These are phyloP conservation scores for Colletotrichum musae DNA, from an alignment of 2,329 filamentous ascomycete species.

Conservation along the genomic window DNA sequence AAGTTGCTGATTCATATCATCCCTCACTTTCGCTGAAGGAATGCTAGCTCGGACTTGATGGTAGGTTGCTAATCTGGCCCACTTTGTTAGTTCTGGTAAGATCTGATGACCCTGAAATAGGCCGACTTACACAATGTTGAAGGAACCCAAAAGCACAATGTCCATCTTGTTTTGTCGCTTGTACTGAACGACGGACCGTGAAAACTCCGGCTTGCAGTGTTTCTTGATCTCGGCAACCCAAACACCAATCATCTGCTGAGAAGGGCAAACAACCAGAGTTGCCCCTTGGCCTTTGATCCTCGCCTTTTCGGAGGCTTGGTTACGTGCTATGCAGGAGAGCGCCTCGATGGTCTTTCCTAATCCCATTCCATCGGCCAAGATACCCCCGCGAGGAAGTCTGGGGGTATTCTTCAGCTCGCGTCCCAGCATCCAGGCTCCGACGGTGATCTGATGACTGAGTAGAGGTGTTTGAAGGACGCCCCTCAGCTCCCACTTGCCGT, in stretches of 20 bases:
- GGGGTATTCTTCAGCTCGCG: constrained; percentile 57
- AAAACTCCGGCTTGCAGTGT: constrained; percentile 41
- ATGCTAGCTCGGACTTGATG: constrained; percentile 44
- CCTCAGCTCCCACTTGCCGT: too few species aligned
- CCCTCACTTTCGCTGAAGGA: background rate
- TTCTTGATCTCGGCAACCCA: constrained; percentile 49
- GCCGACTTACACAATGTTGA: constrained; percentile 35
- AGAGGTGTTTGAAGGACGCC: too few species aligned
- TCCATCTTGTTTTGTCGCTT: constrained; percentile 34
- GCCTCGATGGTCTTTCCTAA: constrained; percentile 74
- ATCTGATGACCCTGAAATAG: too few species aligned
- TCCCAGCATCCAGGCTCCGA: constrained; percentile 67
- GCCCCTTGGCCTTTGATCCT: constrained; percentile 50
- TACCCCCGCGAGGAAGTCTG: constrained; percentile 61
- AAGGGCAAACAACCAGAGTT: constrained; percentile 53
- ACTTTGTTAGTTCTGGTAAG: too few species aligned
- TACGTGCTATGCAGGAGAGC: constrained; percentile 52
- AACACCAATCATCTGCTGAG: constrained; percentile 42
- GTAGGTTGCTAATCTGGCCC: constrained; percentile 49
- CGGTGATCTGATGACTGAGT: constrained; percentile 70
- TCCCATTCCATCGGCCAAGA: constrained; percentile 76
- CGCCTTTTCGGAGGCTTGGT: constrained; percentile 57
- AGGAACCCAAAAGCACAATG: background rate
- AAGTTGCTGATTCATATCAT: too few species aligned
- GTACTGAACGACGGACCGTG: background rate